Base-by-base conservation (phyloP, 1,284 basidiomycete species). In the Tilletiopsis washingtonensis region DNA sequence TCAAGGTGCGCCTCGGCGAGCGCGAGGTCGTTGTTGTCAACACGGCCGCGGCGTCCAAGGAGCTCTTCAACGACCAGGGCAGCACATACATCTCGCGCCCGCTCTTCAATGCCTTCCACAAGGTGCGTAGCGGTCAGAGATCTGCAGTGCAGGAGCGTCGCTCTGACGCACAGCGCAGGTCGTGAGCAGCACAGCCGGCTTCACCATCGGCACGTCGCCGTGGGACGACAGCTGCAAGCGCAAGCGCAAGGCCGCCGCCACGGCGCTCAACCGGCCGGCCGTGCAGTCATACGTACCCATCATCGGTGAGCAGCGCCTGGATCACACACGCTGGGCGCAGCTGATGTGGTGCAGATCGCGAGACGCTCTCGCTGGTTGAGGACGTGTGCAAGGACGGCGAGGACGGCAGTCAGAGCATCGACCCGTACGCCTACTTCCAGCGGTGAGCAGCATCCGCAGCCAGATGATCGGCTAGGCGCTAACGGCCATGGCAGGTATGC, bases 171-270 rank as follows among this genome's bases (percentile, higher is more conserved):
- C n/a, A n/a, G n/a, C n/a, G n/a, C n/a, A n/a, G n/a, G 57, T 59
- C 12, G 57, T 59, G 37, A 54, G 51, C 2, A 57, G 55, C 0
- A 59, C 57, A 9, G 57, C 57, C 4, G 57, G 57, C 1, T 59
- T 52, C 46, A 59, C 57, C 1, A 59, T 59, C 32, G 57, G 57
- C 23, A 59, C 57, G 7, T 57, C 54, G 17, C 57, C 57, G 3
- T 59, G 57, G 57, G 57, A 59, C 45, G 57, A 59, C 25, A 54
- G 51, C 40, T 59, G 57, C 49, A 59, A 59, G 45, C 50, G 57
- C 27, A 59, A 59, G 29, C 45, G 57, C 24, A 43, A 47, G 9
- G 57, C 57, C 1, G 57, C 57, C 24, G 57, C 57, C 12, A 59
- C 55, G 3, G 57, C 57, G 9, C 57, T 59, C 49, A 59, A 59